phyloP scores from a whole-genome alignment of 352 stramenopile genomes.

The Elongisporangium undulatum region DNA sequence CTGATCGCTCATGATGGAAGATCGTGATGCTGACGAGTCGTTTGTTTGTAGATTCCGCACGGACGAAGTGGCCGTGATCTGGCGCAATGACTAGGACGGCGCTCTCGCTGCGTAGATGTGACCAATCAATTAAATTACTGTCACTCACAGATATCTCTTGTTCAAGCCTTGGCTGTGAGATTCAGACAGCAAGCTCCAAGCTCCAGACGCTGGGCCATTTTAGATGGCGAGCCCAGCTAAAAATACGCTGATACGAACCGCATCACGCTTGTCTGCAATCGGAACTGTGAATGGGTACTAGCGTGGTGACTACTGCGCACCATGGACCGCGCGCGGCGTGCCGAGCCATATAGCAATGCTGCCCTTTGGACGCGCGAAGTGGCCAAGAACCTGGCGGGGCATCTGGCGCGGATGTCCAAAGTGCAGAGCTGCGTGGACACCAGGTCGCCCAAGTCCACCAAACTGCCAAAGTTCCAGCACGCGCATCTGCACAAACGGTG shows the following conservation, averaged over 20 bases:
- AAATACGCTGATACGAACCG: background rate
- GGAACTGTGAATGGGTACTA: background rate
- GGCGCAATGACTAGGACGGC: constrained; percentile 75
- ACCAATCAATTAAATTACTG: background rate
- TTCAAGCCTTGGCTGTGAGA: background rate
- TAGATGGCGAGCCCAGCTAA: background rate
- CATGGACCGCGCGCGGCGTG: constrained; percentile 68
- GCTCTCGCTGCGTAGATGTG: background rate
- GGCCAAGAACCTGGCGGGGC: constrained; percentile 57
- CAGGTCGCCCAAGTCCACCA: constrained; percentile 46
- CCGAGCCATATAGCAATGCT: constrained; percentile 74
- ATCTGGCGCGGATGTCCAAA: constrained; percentile 66
- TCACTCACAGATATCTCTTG: background rate
- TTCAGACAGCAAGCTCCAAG: background rate
- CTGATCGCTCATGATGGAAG: background rate
- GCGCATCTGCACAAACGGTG: constrained; percentile 28
- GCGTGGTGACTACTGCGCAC: background rate
- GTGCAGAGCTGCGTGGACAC: constrained; percentile 73
- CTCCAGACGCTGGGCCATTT: background rate
- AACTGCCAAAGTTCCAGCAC: constrained; percentile 48
- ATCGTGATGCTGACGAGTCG: constrained; percentile 1
- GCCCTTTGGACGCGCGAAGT: constrained; percentile 76
- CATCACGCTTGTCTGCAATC: background rate
- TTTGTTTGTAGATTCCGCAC: constrained; percentile 89
- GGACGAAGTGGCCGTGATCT: constrained; percentile 97